Conservation (phyloP, 345 rosid genomes). For the Geranium brycei region DNA sequence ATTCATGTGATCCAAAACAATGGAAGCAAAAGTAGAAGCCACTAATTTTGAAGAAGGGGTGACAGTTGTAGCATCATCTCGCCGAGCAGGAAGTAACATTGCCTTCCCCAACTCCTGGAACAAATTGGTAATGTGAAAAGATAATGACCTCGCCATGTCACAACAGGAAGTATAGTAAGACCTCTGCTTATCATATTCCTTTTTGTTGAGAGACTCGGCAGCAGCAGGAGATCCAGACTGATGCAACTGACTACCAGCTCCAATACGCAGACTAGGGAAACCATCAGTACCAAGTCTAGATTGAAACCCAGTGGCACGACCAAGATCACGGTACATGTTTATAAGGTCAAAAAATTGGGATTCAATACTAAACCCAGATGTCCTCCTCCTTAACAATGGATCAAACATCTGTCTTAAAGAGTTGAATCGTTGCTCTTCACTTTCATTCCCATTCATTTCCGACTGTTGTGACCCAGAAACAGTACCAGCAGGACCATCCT, state of each 20-base stretch:
- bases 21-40: slow-evolving; percentile 71
- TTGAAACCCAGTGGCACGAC: slow-evolving; percentile 60
- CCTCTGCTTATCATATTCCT: slow-evolving; percentile 61
- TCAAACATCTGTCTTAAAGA: slow-evolving; percentile 89
- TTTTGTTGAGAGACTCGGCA: slow-evolving; percentile 29
- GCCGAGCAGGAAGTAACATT: slow-evolving; percentile 86
- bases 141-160: slow-evolving; percentile 77
- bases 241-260: slow-evolving; percentile 22
- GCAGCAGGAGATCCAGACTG: slow-evolving; percentile 42
- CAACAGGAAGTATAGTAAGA: slow-evolving; percentile 78
- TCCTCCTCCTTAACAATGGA: slow-evolving; percentile 78
- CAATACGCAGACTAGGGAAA: slow-evolving; percentile 28
- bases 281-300: slow-evolving; percentile 48
- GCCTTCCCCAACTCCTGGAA: slow-evolving; percentile 94
- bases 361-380: slow-evolving; percentile 68
- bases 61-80: slow-evolving; percentile 74
- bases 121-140: slow-evolving; percentile 76
- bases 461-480: slow-evolving; percentile 38
- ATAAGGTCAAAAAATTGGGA: slow-evolving; percentile 90
- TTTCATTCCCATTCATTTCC: slow-evolving; percentile 32
- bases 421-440: slow-evolving; percentile 67
- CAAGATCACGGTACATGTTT: slow-evolving; percentile 80
- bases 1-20: slow-evolving; percentile 62
- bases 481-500: slow-evolving; percentile 32
- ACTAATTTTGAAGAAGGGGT: slow-evolving; percentile 76